These are phyloP conservation scores for Cyberlindnera subsufficiens DNA, from an alignment of 805 yeast genomes.

Conservation along the genomic window DNA sequence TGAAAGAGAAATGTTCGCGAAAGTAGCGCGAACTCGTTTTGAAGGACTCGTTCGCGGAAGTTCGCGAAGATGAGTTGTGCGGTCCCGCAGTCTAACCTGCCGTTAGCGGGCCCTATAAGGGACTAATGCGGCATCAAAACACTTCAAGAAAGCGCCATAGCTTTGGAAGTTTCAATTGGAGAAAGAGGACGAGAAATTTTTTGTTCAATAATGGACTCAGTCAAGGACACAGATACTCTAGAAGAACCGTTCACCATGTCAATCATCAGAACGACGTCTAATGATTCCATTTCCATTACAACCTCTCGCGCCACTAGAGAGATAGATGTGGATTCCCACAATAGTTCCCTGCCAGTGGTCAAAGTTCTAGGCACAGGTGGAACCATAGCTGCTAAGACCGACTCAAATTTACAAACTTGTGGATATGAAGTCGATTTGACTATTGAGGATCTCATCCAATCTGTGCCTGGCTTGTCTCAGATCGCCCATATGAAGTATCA, in stretches of 20 bases:
- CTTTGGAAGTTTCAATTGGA: too few relatives aligned
- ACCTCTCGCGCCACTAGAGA: constrained; percentile 20
- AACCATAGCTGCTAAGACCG: constrained; percentile 52
- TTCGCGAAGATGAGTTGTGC: too few relatives aligned
- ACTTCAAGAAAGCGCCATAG: too few relatives aligned
- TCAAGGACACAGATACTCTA: constrained; percentile 9
- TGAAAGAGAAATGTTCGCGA: too few relatives aligned
- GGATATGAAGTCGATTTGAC: constrained; percentile 52
- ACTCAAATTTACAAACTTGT: constrained; percentile 41
- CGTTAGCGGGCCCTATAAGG: too few relatives aligned
- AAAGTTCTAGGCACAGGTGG: constrained; percentile 58
- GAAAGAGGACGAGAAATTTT: too few relatives aligned
- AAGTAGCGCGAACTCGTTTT: too few relatives aligned
- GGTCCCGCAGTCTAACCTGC: too few relatives aligned
- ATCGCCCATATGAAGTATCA: constrained; percentile 56
- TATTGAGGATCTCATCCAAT: constrained; percentile 43
- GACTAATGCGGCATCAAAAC: too few relatives aligned
- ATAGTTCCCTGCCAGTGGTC: constrained; percentile 24
- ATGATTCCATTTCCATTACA: constrained; percentile 19
- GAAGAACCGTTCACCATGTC: constrained; percentile 1
- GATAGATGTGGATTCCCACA: constrained; percentile 21
- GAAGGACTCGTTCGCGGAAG: too few relatives aligned
- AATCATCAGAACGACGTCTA: constrained; percentile 4
- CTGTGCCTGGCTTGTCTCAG: constrained; percentile 55
- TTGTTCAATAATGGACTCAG: constrained; percentile 2